Base-by-base conservation (phyloP, 495 filamentous ascomycete species). In the Venustampulla echinocandica region DNA sequence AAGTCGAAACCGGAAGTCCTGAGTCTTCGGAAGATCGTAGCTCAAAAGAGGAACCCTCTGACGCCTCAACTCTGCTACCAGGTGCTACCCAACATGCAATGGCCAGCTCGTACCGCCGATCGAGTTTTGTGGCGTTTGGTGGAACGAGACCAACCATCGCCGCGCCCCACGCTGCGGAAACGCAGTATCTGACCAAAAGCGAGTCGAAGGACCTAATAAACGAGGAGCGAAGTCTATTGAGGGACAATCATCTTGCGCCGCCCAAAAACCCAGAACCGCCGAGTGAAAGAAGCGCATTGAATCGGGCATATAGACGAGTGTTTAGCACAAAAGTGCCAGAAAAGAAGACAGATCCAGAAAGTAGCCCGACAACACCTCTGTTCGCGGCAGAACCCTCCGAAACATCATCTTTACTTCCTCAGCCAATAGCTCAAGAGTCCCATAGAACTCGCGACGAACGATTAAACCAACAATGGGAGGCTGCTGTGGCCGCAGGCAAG, bases 241-340 rank as follows among this genome's bases (percentile, higher is more conserved):
- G 81, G 41, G 87, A 94, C 55, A 92, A 90, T 56, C 69, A 83
- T 55, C 60, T 92, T 46, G 73, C 88, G 11, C 73, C 79, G 6
- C 76, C 81, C 13, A 81, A 83, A 52, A 75, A 80, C 55, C 64
- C 67, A 4, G 39, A 50, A 13, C 38, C 41, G 3, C 15, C 38
- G 15, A n/a, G n/a, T n/a, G 42, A 51, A 11, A 30, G 49, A 17
- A 49, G 42, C 28, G 23, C 33, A 18, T 28, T 56, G 3, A 46
- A 21, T 21, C 61, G 61, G 34, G 41, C 68, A 28, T 73, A 69
- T 45, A 61, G 58, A 27, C 33, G 51, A 11, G n/a, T 68, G 7
- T 71, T 72, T 42, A 69, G 70, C 48, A 69, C 70, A 34, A 70
- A 69, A 42, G 56, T 65, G 67, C 43, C 68, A 63, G 46, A 64